phyloP scores from a whole-genome alignment of 495 filamentous ascomycete species.

The Aspergillus leporis region DNA sequence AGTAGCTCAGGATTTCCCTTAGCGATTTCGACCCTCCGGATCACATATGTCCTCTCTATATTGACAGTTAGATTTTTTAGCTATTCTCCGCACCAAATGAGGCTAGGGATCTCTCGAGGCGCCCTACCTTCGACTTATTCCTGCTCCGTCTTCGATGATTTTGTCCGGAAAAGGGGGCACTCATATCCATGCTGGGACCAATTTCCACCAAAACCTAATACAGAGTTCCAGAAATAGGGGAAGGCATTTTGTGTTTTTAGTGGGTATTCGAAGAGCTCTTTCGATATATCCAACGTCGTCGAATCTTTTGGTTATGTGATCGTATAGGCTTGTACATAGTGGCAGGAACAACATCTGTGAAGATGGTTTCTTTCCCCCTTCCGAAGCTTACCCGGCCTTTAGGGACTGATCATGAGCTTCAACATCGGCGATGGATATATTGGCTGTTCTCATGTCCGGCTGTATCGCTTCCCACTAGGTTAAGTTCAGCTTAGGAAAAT shows the following conservation, averaged over 20 bases:
- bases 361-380: too few relatives aligned
- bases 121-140: slow-evolving; percentile 2
- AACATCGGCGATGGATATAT: too few relatives aligned
- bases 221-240: slow-evolving; percentile 8
- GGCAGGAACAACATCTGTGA: too few relatives aligned
- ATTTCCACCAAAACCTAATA: slow-evolving; percentile 7
- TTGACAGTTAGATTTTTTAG: not conserved
- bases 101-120: not conserved
- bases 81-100: not conserved
- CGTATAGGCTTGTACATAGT: slow-evolving; percentile 6
- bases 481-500: too few relatives aligned
- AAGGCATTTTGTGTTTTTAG: slow-evolving; percentile 4
- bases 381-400: too few relatives aligned
- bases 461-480: too few relatives aligned
- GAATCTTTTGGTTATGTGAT: slow-evolving; percentile 8
- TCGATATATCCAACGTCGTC: slow-evolving; percentile 15
- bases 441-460: too few relatives aligned
- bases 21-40: slow-evolving; percentile 12
- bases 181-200: slow-evolving; percentile 9
- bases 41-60: slow-evolving; percentile 13
- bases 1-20: not conserved
- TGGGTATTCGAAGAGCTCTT: slow-evolving; percentile 3
- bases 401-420: too few relatives aligned
- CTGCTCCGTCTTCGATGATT: not conserved
- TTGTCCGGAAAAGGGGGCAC: slow-evolving; percentile 2